These are phyloP conservation scores for Dicorynia guianensis DNA, from an alignment of 306 rosid genomes.

Conservation along the genomic window DNA sequence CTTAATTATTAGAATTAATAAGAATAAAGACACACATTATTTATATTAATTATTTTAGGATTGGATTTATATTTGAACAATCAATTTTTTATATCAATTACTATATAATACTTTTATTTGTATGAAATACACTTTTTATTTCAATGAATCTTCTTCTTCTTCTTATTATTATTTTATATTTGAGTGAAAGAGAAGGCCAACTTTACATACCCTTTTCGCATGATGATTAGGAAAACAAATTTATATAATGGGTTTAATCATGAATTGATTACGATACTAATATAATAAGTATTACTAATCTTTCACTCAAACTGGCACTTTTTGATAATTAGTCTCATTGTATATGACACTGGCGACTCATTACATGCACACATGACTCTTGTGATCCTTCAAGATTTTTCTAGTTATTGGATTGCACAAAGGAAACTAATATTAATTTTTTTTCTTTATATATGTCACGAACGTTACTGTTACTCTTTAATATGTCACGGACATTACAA, in stretches of 20 bases:
- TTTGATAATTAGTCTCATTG: constrained; percentile 3
- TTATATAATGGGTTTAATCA: background rate
- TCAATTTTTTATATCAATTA: too few species aligned
- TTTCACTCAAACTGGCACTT: constrained; percentile 14
- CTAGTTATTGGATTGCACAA: background rate
- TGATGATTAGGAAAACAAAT: constrained; percentile 18
- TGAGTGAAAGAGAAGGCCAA: background rate
- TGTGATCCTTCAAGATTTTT: constrained; percentile 9
- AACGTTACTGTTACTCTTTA: too few species aligned
- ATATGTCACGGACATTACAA: too few species aligned
- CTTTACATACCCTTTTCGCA: constrained; percentile 37
- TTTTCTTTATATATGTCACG: too few species aligned
- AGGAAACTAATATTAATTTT: too few species aligned
- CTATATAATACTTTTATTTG: too few species aligned
- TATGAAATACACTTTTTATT: too few species aligned
- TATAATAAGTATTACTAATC: constrained; percentile 17
- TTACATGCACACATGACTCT: constrained; percentile 36
- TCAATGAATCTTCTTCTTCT: too few species aligned
- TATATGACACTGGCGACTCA: constrained; percentile 19
- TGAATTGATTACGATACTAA: constrained; percentile 14
- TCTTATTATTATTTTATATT: background rate
- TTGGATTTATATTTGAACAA: too few species aligned
- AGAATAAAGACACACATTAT: background rate
- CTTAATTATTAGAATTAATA: constrained; percentile 23
- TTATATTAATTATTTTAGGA: too few species aligned